Conservation (phyloP, 176 grass and related monocot species). For the Triticum aestivum region IWGSC_CS_RefSeq_v2.1 NC_057806.1:665299197-665299696, state of each 20-base stretch:
- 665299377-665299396: constrained; percentile 32
- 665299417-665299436: background rate
- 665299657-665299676: constrained; percentile 22
- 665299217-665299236: no score
- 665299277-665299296: no score
- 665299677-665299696: background rate
- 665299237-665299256: no score
- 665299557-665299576: background rate
- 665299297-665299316: constrained; percentile 32
- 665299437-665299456: background rate
- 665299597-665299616: background rate
- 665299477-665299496: no score
- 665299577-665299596: background rate
- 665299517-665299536: no score
- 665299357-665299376: background rate
- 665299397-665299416: background rate
- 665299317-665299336: constrained; percentile 37
- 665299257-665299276: no score
- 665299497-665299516: no score
- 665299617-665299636: background rate
- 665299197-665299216: no score
- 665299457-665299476: background rate
- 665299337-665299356: constrained; percentile 14
- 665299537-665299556: no score
- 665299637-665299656: background rate